phyloP scores from a whole-genome alignment of 495 filamentous ascomycete species.

The Aspergillus egyptiacus region DNA sequence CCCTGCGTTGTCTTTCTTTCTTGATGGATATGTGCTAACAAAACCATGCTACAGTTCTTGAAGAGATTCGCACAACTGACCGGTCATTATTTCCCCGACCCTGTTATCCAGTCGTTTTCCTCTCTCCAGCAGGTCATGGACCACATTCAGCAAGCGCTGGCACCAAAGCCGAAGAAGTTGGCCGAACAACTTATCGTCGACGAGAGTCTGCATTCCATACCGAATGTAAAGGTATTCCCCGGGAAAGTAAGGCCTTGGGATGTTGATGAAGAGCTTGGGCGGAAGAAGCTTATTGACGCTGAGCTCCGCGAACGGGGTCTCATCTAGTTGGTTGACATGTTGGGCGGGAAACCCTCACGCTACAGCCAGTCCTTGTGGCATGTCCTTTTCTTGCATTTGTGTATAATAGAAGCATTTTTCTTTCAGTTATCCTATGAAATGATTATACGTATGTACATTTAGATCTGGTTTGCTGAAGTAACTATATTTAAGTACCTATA shows the following conservation, averaged over 20 bases:
- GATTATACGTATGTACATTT: conserved; percentile 6
- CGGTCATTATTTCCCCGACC: conserved; percentile 66
- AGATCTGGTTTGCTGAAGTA: background rate
- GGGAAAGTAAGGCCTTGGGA: conserved; percentile 59
- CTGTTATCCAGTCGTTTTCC: conserved; percentile 45
- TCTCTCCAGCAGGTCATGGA: conserved; percentile 53
- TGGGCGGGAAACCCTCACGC: background rate
- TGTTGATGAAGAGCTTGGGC: conserved; percentile 68
- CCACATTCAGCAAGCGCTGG: conserved; percentile 37
- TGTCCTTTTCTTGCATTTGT: conserved; percentile 15
- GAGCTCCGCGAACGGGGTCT: conserved; percentile 61
- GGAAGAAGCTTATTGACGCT: conserved; percentile 77
- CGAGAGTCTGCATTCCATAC: conserved; percentile 41
- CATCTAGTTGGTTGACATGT: conserved; percentile 4
- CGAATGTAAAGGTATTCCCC: conserved; percentile 63
- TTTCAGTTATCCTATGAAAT: conserved; percentile 2
- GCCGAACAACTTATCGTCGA: conserved; percentile 32
- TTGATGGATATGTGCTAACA: conserved; percentile 7
- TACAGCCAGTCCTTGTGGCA: conserved; percentile 21
- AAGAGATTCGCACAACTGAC: conserved; percentile 76
- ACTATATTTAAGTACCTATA: too few species aligned
- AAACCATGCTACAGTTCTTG: conserved; percentile 48
- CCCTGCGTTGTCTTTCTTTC: background rate
- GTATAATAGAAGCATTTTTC: conserved; percentile 22
- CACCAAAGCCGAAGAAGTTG: conserved; percentile 56